Base-by-base conservation (phyloP, 2,329 filamentous ascomycete genomes). In the Diaporthe citriasiana region DNA sequence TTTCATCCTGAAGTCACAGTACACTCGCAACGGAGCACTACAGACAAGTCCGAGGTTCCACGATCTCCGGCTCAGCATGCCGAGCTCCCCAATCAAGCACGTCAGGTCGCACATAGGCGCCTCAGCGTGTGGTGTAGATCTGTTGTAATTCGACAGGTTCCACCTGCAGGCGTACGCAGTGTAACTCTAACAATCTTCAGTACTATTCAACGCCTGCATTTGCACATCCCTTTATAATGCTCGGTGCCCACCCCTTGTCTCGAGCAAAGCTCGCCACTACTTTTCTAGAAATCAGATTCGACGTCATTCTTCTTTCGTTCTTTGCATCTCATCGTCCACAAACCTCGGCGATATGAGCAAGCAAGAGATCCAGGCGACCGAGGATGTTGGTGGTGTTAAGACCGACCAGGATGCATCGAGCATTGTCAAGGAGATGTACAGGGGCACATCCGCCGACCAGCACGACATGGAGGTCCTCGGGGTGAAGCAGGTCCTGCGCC, bases 71-170 rank as follows among this genome's bases (percentile, higher is more conserved):
- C 4, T 22, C 45, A 30, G 45, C 22, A 7, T 19, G 12, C 33
- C 45, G 17, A 35, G 13, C 22, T 38, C 45, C 12, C 60, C 22
- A 38, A 38, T 51, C 45, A 51, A 51, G 45, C 45, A 51, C 17
- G n/a, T 17, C 33, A 13, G 63, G 33, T 27, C 47, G n/a, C 63
- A 68, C 47, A 51, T 68, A 68, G 40, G 63, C 63, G 63, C 63
- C 45, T 53, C 80, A 76, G 38, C 79, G 79, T 0, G 81, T 79
- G 12, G 77, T 76, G 51, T 82, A 80, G 38, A 80, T 82, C 9
- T 75, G 25, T 55, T 81, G 78, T 22, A 82, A 76, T 45, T 81
- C 73, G 17, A 83, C 74, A 33, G 63, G 63, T 68, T 68, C 63
- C n/a, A 53, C 15, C n/a, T 53, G 63, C 63, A 40, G 63, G 47